Evolutionary conservation across 2,329 filamentous ascomycete species (phyloP).

Genomic region (Calonectria crousiana): DNA sequence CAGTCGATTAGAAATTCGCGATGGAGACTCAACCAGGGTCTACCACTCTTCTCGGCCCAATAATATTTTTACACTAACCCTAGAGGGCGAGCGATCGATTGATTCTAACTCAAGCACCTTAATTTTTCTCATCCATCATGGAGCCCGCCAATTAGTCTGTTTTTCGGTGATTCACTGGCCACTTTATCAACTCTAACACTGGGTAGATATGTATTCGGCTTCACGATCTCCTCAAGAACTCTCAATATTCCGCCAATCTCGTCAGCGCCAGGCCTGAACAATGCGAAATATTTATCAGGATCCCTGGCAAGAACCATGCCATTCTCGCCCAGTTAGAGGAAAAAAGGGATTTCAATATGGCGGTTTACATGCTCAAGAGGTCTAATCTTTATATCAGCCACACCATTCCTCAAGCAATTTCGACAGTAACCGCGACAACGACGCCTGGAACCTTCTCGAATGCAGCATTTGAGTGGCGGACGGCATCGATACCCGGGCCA

Average conservation of each 20-base stretch:
- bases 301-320: constrained; percentile 41
- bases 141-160: constrained; percentile 42
- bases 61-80: constrained; percentile 43
- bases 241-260: constrained; percentile 25
- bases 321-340: constrained; percentile 46
- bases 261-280: constrained; percentile 37
- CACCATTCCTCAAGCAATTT: constrained; percentile 17
- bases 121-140: constrained; percentile 44
- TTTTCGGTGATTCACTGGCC: neutral
- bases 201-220: constrained; percentile 47
- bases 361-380: constrained; percentile 48
- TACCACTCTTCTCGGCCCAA: constrained; percentile 38
- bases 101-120: constrained; percentile 31
- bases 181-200: neutral
- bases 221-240: constrained; percentile 39
- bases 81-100: constrained; percentile 42
- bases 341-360: constrained; percentile 48
- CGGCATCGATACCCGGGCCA: constrained; percentile 29
- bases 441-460: neutral
- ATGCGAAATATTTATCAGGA: constrained; percentile 40
- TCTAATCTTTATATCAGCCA: constrained; percentile 45
- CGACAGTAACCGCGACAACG: neutral
- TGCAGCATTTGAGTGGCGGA: neutral
- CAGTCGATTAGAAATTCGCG: constrained; percentile 45
- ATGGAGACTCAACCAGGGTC: constrained; percentile 32